Base-by-base conservation (phyloP, 352 stramenopile genomes). In the Globisporangium paddicum region DNA sequence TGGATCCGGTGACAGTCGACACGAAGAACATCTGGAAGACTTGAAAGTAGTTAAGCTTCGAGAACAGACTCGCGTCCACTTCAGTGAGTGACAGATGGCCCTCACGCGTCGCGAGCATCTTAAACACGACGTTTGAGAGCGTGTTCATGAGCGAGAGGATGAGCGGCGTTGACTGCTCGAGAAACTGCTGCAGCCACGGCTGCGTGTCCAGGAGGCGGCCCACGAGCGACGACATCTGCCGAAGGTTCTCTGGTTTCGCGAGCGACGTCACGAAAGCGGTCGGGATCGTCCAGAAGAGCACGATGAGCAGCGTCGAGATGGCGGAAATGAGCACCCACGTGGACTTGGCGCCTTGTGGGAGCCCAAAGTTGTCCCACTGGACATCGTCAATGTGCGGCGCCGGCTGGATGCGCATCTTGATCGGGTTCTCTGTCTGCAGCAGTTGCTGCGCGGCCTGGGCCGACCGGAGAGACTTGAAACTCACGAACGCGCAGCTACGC, bases 21-120 rank as follows among this genome's bases (percentile, higher is more conserved):
- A 93, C 80, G 55, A 93, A 93, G 45, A 93, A 93, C 72, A 89
- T 87, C 63, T 90, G 80, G 58, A 93, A 82, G 28, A 87, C 69
- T 62, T 93, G 82, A 55, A 88, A 90, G 61, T 81, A 85, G 60
- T 73, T 81, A 2, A 93, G 66, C 66, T 93, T 93, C 14, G 74
- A 74, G 58, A 93, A 93, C 13, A 83, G 72, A 50, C 71, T 86
- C 16, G 80, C 80, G 51, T 86, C 70, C 14, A 93, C 74, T 47
- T 88, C 75, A 26, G 82, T 83, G 21, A 73, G 69, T 18, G 82
- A 89, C 30, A 85, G 55, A 58, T 93, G 75, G 28, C 82, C 82
- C 62, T 93, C 82, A 34, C 72, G 72, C 3, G 64, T 79, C 2
- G 82, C 78, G 5, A 93, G 50, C 35, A 89, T 44, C 40, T 79